A percentile compares a stretch with the other conserved stretches of the same genome.
Evolutionary conservation across 257 asterid species (phyloP).

Genomic region (Nicotiana obtusifolia): DNA sequence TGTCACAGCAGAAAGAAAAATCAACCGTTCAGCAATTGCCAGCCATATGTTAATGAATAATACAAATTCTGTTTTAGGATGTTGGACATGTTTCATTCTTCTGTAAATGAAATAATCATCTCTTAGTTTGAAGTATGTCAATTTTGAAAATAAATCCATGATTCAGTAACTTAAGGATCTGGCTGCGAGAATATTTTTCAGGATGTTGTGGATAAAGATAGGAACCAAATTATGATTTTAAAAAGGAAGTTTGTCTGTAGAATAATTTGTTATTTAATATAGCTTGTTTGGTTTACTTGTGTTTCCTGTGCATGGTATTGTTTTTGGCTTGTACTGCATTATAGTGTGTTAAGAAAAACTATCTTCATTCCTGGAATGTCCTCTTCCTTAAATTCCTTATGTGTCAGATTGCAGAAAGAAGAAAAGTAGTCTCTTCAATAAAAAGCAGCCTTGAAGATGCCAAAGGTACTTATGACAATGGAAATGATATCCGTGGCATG

Average conservation of each 20-base stretch:
- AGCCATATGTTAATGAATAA: background rate
- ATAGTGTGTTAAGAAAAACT: background rate
- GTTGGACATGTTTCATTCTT: background rate
- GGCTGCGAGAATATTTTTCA: background rate
- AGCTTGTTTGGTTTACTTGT: background rate
- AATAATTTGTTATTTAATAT: background rate
- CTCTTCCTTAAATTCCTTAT: background rate
- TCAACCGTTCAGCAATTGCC: background rate
- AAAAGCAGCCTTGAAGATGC: constrained; percentile 49
- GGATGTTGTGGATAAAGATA: background rate
- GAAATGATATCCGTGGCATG: constrained; percentile 25
- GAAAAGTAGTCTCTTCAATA: constrained; percentile 67
- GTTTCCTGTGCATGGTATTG: background rate
- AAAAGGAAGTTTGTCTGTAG: background rate
- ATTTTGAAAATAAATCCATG: background rate
- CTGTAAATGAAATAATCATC: background rate
- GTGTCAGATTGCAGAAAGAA: constrained; percentile 80
- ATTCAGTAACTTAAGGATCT: background rate
- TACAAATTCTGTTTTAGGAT: background rate
- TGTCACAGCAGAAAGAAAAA: background rate
- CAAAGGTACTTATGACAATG: constrained; percentile 29
- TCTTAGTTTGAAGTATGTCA: background rate
- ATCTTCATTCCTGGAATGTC: background rate
- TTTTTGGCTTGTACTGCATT: background rate
- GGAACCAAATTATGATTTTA: background rate